phyloP scores from a whole-genome alignment of 345 rosid genomes.

The Gossypium mustelinum region DNA sequence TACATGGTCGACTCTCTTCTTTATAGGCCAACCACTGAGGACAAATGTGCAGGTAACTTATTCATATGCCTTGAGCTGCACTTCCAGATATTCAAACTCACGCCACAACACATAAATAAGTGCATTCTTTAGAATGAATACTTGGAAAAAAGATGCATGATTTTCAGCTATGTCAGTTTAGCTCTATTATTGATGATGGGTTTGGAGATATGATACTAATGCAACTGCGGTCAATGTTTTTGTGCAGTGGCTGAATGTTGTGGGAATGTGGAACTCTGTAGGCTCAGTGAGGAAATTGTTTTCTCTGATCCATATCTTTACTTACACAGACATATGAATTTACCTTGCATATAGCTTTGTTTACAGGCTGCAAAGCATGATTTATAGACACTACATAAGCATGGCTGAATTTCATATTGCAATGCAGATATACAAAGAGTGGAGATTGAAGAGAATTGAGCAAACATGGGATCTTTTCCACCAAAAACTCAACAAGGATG shows the following conservation, averaged over 20 bases:
- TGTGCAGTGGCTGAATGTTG: slow-evolving; percentile 89
- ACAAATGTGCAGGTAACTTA: slow-evolving; percentile 57
- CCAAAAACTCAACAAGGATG: slow-evolving; percentile 70
- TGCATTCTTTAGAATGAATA: too few species aligned
- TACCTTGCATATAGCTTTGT: slow-evolving; percentile 22
- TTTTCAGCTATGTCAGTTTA: not conserved
- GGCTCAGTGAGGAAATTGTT: slow-evolving; percentile 92
- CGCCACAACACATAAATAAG: too few species aligned
- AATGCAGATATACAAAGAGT: slow-evolving; percentile 63
- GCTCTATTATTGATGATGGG: not conserved
- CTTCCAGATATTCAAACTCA: too few species aligned
- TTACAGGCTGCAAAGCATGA: not conserved
- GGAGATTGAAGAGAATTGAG: slow-evolving; percentile 65
- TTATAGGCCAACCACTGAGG: slow-evolving; percentile 66
- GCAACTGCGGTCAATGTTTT: slow-evolving; percentile 15
- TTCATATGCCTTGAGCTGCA: not conserved
- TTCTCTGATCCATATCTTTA: slow-evolving; percentile 68
- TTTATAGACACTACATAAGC: not conserved
- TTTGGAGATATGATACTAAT: slow-evolving; percentile 17
- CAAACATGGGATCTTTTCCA: slow-evolving; percentile 74
- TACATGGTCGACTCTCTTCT: slow-evolving; percentile 75
- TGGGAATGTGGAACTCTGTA: slow-evolving; percentile 87
- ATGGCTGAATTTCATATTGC: slow-evolving; percentile 2
- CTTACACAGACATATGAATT: too few species aligned
- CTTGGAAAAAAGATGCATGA: too few species aligned